Base-by-base conservation (phyloP, 2,329 filamentous ascomycete genomes). In the Clonostachys sp. region DNA sequence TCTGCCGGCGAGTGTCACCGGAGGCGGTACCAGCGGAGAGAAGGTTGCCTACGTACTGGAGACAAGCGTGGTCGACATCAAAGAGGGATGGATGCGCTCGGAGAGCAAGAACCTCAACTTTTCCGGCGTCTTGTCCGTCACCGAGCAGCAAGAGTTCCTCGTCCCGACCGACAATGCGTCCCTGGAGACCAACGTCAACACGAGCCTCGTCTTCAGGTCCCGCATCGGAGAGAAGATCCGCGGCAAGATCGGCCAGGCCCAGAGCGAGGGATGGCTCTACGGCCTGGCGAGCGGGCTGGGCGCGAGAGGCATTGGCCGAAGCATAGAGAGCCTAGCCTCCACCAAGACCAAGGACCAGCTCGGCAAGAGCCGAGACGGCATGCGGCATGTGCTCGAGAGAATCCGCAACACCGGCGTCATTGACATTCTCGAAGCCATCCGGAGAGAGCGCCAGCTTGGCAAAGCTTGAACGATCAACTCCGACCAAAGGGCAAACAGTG, bases 51-150 rank as follows among this genome's bases (percentile, higher is more conserved):
- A 89, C 62, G 88, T 94, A 47, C 80, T 94, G 38, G 89, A 94
- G 69, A 88, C 81, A 33, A 89, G 84, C 55, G 78, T 89, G 9
- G 84, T 94, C 24, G 88, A 92, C 63, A 82, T 91, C 51, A 83
- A 81, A 50, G 81, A 91, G 60, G 88, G 88, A 42, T 89, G 86
- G 82, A 91, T 94, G 87, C 78, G 81, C 61, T 89, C 87, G 0
- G 87, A 92, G 68, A 89, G 84, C 58, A 78, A 82, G 53, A 94
- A 94, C 58, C 74, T 94, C 46, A 89, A 92, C 66, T 92, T 87
- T 68, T 89, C 87, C 6, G 86, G 88, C 50, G 85, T 94, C 16
- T 68, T 94, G 38, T 88, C 83, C 43, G 87, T 94, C 12, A 74
- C 91, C 17, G 89, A 94, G 69, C 75, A 82, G 55, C 89, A 94